A percentile compares a stretch with the other conserved stretches of the same genome.
Conservation (phyloP, 768 basidiomycete genomes). For the Kwoniella bestiolae region DNA sequence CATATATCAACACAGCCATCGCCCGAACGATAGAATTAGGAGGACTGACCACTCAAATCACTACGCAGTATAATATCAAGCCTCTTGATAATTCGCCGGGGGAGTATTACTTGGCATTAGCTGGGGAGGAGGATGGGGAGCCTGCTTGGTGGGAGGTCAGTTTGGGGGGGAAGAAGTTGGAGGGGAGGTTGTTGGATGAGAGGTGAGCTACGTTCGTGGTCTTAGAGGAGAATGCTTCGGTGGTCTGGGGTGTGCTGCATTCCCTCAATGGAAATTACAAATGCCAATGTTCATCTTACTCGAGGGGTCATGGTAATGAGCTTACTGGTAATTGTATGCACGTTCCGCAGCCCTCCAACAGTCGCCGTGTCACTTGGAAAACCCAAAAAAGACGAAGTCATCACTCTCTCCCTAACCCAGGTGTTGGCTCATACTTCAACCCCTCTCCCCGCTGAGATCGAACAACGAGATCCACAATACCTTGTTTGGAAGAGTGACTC, state of each 20-base stretch:
- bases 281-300: too few relatives aligned
- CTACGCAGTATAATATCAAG: slow-evolving; percentile 83
- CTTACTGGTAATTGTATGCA: neutral
- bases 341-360: slow-evolving; percentile 33
- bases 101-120: slow-evolving; percentile 56
- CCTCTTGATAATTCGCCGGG: slow-evolving; percentile 66
- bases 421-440: slow-evolving; percentile 76
- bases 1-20: slow-evolving; percentile 67
- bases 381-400: slow-evolving; percentile 62
- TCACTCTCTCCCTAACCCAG: slow-evolving; percentile 78
- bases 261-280: too few relatives aligned
- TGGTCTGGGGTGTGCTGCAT: too few relatives aligned
- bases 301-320: too few relatives aligned
- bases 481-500: slow-evolving; percentile 73
- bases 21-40: slow-evolving; percentile 88
- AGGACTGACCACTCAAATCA: slow-evolving; percentile 83
- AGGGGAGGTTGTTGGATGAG: slow-evolving; percentile 21
- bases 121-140: slow-evolving; percentile 31
- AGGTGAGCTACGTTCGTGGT: too few relatives aligned
- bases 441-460: slow-evolving; percentile 74
- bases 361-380: slow-evolving; percentile 32
- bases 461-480: slow-evolving; percentile 76
- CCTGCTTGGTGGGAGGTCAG: slow-evolving; percentile 55
- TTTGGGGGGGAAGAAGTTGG: slow-evolving; percentile 47
- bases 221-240: too few relatives aligned